Conservation (phyloP, 768 basidiomycete genomes). For the Pleurotus cornucopiae region DNA sequence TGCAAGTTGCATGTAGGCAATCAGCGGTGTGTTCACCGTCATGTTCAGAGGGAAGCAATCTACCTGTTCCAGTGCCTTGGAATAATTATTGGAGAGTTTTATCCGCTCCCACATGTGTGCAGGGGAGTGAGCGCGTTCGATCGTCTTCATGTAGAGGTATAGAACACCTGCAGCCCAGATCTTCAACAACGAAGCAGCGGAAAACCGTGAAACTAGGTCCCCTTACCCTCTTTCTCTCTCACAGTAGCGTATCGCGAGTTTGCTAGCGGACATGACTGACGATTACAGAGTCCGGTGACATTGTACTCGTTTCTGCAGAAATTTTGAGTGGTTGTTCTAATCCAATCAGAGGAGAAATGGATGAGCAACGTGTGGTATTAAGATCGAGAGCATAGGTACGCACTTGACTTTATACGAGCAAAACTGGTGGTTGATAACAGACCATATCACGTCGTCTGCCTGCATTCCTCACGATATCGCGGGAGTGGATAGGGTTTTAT, state of each 20-base stretch:
- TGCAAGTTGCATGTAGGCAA: slow-evolving; percentile 22
- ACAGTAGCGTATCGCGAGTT: slow-evolving; percentile 99
- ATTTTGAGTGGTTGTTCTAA: slow-evolving; percentile 90
- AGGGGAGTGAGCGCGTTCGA: slow-evolving; percentile 94
- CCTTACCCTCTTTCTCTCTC: slow-evolving; percentile 84
- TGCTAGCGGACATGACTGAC: slow-evolving; percentile 96
- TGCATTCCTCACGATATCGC: slow-evolving; percentile 48
- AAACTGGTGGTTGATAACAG: slow-evolving; percentile 89
- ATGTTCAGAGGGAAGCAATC: slow-evolving; percentile 14
- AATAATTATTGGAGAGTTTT: slow-evolving; percentile 89
- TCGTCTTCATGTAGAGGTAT: slow-evolving; percentile 96
- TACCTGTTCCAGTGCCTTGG: slow-evolving; percentile 93
- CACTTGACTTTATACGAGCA: slow-evolving; percentile 99
- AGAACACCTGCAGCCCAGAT: slow-evolving; percentile 54
- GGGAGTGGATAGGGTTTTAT: too few relatives aligned
- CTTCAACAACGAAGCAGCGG: background rate
- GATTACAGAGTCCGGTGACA: slow-evolving; percentile 90
- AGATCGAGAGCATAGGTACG: slow-evolving; percentile 24
- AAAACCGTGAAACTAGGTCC: background rate
- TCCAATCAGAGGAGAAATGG: background rate
- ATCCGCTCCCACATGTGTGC: slow-evolving; percentile 98
- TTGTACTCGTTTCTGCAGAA: slow-evolving; percentile 99
- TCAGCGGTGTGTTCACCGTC: too few relatives aligned
- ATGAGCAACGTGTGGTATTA: slow-evolving; percentile 7
- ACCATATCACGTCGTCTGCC: slow-evolving; percentile 99